phyloP scores from a whole-genome alignment of 768 basidiomycete genomes.

The Termitomyces sp. region DNA sequence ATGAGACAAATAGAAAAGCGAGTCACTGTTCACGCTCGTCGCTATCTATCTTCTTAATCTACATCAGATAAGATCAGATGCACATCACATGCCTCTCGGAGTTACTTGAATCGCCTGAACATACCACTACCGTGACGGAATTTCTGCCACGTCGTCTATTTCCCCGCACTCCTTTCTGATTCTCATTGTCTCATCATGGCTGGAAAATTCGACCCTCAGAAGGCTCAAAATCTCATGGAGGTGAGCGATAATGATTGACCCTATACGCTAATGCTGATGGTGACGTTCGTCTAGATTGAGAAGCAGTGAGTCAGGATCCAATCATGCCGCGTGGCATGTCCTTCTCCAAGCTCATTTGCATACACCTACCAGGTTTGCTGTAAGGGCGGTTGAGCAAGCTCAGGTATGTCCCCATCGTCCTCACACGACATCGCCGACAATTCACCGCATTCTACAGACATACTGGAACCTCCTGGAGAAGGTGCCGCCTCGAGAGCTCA shows the following conservation, averaged over 20 bases:
- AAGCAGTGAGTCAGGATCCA: slow-evolving; percentile 68
- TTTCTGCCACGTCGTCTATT: slow-evolving; percentile 20
- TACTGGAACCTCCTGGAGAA: slow-evolving; percentile 93
- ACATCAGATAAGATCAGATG: slow-evolving; percentile 7
- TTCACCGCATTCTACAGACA: slow-evolving; percentile 48
- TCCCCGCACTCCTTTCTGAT: not conserved
- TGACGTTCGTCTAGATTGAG: slow-evolving; percentile 65
- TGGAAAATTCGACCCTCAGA: slow-evolving; percentile 77
- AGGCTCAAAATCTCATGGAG: slow-evolving; percentile 90
- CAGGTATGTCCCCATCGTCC: slow-evolving; percentile 54
- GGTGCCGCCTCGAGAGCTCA: slow-evolving; percentile 72
- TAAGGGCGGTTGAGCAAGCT: slow-evolving; percentile 95
- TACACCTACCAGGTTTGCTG: slow-evolving; percentile 67
- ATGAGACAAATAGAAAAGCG: too few species aligned
- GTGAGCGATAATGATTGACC: slow-evolving; percentile 39
- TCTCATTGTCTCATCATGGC: slow-evolving; percentile 15
- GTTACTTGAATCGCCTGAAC: not conserved
- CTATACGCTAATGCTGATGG: slow-evolving; percentile 2
- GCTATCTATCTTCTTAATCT: too few species aligned
- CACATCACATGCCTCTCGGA: slow-evolving; percentile 12
- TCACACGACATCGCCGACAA: slow-evolving; percentile 2
- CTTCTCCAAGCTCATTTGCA: not conserved
- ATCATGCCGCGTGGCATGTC: not conserved
- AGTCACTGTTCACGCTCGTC: too few species aligned
- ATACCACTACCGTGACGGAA: not conserved